A percentile compares a stretch with the other conserved stretches of the same genome.
Evolutionary conservation across 805 yeast species (phyloP).

Genomic region (Metschnikowia bowlesiae): DNA sequence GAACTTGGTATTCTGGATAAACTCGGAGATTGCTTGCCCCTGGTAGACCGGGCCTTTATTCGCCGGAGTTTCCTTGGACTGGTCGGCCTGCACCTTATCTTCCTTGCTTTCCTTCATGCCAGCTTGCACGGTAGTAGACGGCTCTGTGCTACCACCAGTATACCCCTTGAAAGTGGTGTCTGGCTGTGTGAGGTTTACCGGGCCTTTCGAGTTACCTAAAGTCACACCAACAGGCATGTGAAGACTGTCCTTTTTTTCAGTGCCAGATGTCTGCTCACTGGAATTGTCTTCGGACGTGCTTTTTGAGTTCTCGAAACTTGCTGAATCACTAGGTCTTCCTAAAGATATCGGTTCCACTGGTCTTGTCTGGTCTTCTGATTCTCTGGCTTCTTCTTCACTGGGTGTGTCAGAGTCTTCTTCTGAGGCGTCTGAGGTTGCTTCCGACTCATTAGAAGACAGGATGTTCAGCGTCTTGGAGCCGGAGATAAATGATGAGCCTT

Average conservation of each 20-base stretch:
- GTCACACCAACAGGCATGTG: too few relatives aligned
- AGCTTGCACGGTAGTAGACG: background rate
- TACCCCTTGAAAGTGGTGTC: too few relatives aligned
- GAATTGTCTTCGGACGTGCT: background rate
- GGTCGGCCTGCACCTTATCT: background rate
- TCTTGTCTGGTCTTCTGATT: background rate
- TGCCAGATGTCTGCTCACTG: background rate
- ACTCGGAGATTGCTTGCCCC: slow-evolving; percentile 5
- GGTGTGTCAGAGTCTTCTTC: background rate
- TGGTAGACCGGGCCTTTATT: background rate
- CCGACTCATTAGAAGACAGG: background rate
- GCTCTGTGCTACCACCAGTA: too few relatives aligned
- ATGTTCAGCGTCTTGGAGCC: background rate
- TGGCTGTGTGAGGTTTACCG: too few relatives aligned
- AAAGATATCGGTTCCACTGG: background rate
- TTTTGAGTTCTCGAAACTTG: too few relatives aligned
- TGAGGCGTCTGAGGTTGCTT: background rate
- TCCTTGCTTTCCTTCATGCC: background rate
- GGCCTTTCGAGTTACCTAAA: background rate
- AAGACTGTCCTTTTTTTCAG: too few relatives aligned
- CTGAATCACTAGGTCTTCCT: background rate
- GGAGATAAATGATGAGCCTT: background rate
- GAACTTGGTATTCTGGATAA: slow-evolving; percentile 3
- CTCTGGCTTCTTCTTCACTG: background rate
- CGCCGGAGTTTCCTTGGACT: background rate